phyloP scores from a whole-genome alignment of 2,329 filamentous ascomycete species.

The Penicillium freii region DNA sequence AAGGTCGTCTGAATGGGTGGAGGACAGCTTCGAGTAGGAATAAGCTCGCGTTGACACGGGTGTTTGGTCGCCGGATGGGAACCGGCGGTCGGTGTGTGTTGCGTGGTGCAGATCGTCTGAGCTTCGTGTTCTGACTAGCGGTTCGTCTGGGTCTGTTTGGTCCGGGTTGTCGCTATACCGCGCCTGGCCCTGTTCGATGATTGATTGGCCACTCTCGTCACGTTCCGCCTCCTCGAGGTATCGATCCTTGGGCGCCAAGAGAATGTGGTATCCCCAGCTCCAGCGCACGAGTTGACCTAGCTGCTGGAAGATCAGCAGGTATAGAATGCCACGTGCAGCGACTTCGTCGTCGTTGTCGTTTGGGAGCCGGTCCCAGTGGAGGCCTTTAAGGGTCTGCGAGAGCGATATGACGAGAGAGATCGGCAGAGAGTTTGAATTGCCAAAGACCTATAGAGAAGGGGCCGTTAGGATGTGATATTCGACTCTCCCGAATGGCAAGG shows the following conservation, averaged over 20 bases:
- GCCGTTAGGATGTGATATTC: not conserved
- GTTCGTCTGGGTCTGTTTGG: slow-evolving; percentile 39
- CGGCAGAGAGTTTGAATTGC: slow-evolving; percentile 95
- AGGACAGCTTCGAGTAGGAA: slow-evolving; percentile 37
- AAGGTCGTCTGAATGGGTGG: slow-evolving; percentile 19
- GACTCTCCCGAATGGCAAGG: not conserved
- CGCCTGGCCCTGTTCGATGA: slow-evolving; percentile 40
- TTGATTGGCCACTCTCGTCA: slow-evolving; percentile 31
- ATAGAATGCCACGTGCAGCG: slow-evolving; percentile 87
- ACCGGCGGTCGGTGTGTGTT: slow-evolving; percentile 22
- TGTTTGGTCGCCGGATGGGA: slow-evolving; percentile 42
- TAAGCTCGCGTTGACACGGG: slow-evolving; percentile 36
- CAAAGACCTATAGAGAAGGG: slow-evolving; percentile 64
- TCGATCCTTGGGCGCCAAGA: slow-evolving; percentile 77
- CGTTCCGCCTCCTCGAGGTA: slow-evolving; percentile 46
- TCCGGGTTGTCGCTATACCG: slow-evolving; percentile 43
- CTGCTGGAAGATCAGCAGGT: slow-evolving; percentile 96
- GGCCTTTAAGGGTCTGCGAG: slow-evolving; percentile 82
- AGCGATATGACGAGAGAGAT: slow-evolving; percentile 94
- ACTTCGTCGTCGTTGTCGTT: slow-evolving; percentile 96
- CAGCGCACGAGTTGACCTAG: slow-evolving; percentile 91
- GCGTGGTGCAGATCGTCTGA: slow-evolving; percentile 29
- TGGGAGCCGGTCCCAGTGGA: slow-evolving; percentile 90
- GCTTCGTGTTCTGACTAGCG: slow-evolving; percentile 33
- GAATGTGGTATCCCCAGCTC: slow-evolving; percentile 96